These are phyloP conservation scores for Sistotremastrum niveocremeum DNA, from an alignment of 768 basidiomycete genomes.

Conservation along the genomic window DNA sequence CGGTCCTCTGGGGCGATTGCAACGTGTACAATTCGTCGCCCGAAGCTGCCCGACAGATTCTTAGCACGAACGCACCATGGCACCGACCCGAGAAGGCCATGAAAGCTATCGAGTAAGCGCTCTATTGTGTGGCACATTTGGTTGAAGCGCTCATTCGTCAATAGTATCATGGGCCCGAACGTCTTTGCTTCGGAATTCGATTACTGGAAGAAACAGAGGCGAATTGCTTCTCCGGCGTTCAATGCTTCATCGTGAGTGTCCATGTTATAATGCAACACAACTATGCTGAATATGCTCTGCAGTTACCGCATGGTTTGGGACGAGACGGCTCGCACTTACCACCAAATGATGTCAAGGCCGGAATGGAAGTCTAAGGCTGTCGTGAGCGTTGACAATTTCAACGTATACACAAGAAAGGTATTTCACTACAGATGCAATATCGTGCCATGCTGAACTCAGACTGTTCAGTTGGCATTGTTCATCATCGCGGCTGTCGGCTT, in stretches of 20 bases:
- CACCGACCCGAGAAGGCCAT: slow-evolving; percentile 1
- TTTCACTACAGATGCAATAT: neutral
- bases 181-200: slow-evolving; percentile 4
- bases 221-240: slow-evolving; percentile 8
- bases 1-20: slow-evolving; percentile 1
- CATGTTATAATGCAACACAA: neutral
- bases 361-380: slow-evolving; percentile 6
- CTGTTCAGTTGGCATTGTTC: slow-evolving; percentile 4
- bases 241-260: slow-evolving; percentile 4
- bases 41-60: slow-evolving; percentile 4
- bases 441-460: neutral
- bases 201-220: slow-evolving; percentile 7
- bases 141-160: neutral
- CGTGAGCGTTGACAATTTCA: slow-evolving; percentile 3
- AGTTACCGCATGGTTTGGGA: slow-evolving; percentile 7
- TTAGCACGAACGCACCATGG: neutral
- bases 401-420: slow-evolving; percentile 5
- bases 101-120: neutral
- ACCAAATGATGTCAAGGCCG: slow-evolving; percentile 4
- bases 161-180: slow-evolving; percentile 4
- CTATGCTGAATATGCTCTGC: neutral
- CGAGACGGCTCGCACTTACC: slow-evolving; percentile 4
- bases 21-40: neutral
- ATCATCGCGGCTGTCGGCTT: slow-evolving; percentile 6
- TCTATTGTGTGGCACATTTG: neutral